phyloP scores from a whole-genome alignment of 2,329 filamentous ascomycete species.

The Trichophaea hybrida region DNA sequence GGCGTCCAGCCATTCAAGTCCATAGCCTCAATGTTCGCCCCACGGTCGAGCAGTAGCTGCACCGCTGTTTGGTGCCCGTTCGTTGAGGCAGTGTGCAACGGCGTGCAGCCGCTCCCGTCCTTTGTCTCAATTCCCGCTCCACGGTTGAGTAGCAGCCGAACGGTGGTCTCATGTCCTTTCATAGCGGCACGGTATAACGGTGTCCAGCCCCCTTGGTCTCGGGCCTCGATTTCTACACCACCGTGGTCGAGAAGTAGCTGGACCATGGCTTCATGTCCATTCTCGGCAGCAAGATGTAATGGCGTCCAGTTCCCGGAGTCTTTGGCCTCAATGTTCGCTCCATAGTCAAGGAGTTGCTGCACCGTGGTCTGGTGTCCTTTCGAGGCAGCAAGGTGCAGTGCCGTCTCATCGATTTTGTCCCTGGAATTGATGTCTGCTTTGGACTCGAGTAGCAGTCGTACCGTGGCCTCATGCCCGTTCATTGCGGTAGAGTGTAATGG shows the following conservation, averaged over 20 bases:
- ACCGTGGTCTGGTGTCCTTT: neutral
- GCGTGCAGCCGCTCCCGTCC: slow-evolving; percentile 27
- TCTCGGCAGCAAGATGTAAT: neutral
- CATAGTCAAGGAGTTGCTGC: neutral
- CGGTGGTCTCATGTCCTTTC: slow-evolving; percentile 27
- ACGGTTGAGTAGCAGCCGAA: slow-evolving; percentile 27
- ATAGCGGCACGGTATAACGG: slow-evolving; percentile 29
- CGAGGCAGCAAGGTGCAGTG: slow-evolving; percentile 2
- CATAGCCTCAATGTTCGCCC: slow-evolving; percentile 24
- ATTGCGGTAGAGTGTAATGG: neutral
- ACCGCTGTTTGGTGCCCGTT: slow-evolving; percentile 26
- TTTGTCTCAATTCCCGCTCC: slow-evolving; percentile 25
- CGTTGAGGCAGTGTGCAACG: slow-evolving; percentile 28
- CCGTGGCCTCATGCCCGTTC: neutral
- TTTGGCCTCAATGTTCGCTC: slow-evolving; percentile 8
- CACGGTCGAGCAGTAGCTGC: slow-evolving; percentile 24
- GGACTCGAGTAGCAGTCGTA: neutral
- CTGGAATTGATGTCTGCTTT: neutral
- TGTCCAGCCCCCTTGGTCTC: slow-evolving; percentile 21
- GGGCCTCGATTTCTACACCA: slow-evolving; percentile 12
- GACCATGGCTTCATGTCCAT: neutral
- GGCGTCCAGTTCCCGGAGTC: neutral
- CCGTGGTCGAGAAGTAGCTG: neutral
- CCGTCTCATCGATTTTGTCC: neutral
- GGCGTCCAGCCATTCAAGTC: slow-evolving; percentile 27